phyloP scores from a whole-genome alignment of 1,139 yeast species.

The Debaryomyces sp. region DNA sequence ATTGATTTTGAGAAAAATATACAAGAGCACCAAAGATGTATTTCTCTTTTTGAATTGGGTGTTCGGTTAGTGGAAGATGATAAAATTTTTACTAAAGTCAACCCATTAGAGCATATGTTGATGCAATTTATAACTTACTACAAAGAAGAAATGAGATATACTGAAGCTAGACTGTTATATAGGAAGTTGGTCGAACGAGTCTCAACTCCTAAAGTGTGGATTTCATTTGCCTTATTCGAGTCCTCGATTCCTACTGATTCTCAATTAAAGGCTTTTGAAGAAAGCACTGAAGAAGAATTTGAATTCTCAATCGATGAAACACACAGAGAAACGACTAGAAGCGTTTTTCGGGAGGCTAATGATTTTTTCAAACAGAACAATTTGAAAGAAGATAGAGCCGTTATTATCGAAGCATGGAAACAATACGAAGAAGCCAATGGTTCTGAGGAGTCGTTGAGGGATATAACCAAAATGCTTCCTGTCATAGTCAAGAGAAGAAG shows the following conservation, averaged over 20 bases:
- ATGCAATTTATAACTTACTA: conserved; percentile 58
- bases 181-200: conserved; percentile 41
- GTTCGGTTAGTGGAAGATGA: conserved; percentile 21
- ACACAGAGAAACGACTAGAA: conserved; percentile 55
- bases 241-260: conserved; percentile 60
- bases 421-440: conserved; percentile 74
- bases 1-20: conserved; percentile 68
- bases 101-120: conserved; percentile 37
- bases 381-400: conserved; percentile 49
- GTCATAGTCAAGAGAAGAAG: conserved; percentile 51
- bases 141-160: conserved; percentile 59
- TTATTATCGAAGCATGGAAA: conserved; percentile 63
- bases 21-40: conserved; percentile 71
- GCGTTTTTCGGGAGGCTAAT: conserved; percentile 59
- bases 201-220: conserved; percentile 54
- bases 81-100: conserved; percentile 14
- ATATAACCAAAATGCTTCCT: conserved; percentile 57
- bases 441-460: conserved; percentile 31
- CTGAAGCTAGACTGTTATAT: conserved; percentile 57
- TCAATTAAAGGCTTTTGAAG: conserved; percentile 47
- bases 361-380: conserved; percentile 38
- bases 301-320: conserved; percentile 56
- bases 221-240: conserved; percentile 72
- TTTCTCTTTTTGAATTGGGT: conserved; percentile 63
- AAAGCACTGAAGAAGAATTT: conserved; percentile 47